These are phyloP conservation scores for Luffa aegyptiaca DNA, from an alignment of 306 rosid species.

Conservation along the genomic window DNA sequence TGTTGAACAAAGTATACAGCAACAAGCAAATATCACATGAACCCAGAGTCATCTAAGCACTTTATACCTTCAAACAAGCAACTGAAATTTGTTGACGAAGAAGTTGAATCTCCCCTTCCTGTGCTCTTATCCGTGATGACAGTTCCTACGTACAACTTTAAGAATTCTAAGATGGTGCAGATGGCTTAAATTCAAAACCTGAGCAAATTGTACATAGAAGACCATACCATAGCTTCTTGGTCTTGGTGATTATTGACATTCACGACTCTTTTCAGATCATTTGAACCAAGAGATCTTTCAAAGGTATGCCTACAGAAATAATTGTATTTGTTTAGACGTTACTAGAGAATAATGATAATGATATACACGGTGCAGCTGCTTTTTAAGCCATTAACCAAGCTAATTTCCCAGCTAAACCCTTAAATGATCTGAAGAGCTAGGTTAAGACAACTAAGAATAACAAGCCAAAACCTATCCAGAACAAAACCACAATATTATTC, in stretches of 20 bases:
- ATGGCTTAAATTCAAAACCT: slow-evolving; percentile 7
- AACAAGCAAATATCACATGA: background rate
- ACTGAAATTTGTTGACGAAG: slow-evolving; percentile 71
- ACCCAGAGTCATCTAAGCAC: slow-evolving; percentile 2
- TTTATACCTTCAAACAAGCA: slow-evolving; percentile 65
- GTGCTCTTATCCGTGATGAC: slow-evolving; percentile 44
- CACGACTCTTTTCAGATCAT: slow-evolving; percentile 34
- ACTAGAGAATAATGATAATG: background rate
- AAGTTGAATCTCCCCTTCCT: slow-evolving; percentile 70
- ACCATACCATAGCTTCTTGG: slow-evolving; percentile 55
- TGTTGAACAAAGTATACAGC: slow-evolving; percentile 1
- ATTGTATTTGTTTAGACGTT: background rate
- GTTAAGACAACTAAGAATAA: background rate
- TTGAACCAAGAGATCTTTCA: slow-evolving; percentile 33
- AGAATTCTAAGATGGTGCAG: slow-evolving; percentile 13
- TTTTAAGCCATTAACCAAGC: background rate
- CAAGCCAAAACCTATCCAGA: background rate
- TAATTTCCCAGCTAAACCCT: background rate
- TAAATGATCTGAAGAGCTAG: background rate
- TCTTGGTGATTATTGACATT: slow-evolving; percentile 36
- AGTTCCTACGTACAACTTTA: slow-evolving; percentile 52
- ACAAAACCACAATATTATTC: background rate
- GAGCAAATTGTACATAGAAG: background rate
- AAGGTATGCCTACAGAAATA: slow-evolving; percentile 31
- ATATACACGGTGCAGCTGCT: background rate